Conservation (phyloP, 352 stramenopile genomes). For the Phytopythium sindhum region DNA sequence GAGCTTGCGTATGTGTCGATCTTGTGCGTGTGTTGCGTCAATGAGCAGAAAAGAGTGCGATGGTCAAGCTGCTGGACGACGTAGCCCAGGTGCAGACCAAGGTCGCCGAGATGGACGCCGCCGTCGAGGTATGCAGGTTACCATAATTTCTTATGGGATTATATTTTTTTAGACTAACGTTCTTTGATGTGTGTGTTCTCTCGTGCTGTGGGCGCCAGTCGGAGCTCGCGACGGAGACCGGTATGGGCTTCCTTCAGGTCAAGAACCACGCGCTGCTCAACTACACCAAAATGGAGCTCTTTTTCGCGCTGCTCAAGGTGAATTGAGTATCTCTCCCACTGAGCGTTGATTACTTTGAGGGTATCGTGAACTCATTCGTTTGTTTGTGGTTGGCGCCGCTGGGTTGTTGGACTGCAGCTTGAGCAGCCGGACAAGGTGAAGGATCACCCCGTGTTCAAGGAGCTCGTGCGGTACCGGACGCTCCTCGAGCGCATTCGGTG, state of each 20-base stretch:
- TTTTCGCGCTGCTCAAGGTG: conserved; percentile 82
- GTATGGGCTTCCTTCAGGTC: conserved; percentile 82
- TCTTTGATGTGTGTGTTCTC: neutral
- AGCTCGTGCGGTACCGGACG: conserved; percentile 81
- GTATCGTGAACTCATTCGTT: neutral
- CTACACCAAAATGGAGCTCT: conserved; percentile 88
- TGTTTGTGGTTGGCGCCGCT: neutral
- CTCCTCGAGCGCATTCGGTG: conserved; percentile 81
- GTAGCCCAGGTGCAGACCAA: conserved; percentile 54
- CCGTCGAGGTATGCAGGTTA: conserved; percentile 42
- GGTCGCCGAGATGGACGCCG: conserved; percentile 34
- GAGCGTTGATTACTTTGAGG: neutral
- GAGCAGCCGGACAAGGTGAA: conserved; percentile 66
- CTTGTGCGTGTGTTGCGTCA: neutral
- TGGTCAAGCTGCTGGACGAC: conserved; percentile 56
- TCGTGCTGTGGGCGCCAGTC: conserved; percentile 23
- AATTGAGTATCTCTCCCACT: neutral
- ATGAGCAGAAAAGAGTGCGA: conserved; percentile 31
- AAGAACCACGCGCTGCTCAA: conserved; percentile 86
- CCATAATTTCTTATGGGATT: too few species aligned
- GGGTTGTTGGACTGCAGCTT: conserved; percentile 26
- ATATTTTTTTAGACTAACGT: neutral
- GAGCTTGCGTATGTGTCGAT: neutral
- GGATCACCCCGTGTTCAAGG: conserved; percentile 81
- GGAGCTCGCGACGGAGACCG: conserved; percentile 52